Conservation (phyloP, 257 asterid genomes). For the Ballota nigra region DNA sequence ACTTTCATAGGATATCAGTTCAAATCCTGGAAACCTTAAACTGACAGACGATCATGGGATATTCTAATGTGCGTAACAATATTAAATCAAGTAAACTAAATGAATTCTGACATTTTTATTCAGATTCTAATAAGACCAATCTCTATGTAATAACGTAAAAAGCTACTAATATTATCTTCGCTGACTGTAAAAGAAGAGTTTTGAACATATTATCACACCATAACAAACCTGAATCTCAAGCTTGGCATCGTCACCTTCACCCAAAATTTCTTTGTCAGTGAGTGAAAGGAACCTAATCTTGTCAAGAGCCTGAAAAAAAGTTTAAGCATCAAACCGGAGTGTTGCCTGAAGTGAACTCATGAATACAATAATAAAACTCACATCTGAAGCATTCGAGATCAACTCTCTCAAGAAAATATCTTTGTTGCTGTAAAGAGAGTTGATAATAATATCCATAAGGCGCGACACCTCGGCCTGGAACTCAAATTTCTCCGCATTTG, state of each 20-base stretch:
- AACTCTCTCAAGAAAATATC: constrained; percentile 93
- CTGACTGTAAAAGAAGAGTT: not conserved
- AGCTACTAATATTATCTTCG: not conserved
- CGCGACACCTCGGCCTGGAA: constrained; percentile 97
- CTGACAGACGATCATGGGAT: not conserved
- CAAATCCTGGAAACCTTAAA: too few species aligned
- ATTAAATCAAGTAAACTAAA: not conserved
- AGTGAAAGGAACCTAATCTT: constrained; percentile 86
- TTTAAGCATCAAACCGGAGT: not conserved
- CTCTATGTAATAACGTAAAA: not conserved
- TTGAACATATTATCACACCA: not conserved
- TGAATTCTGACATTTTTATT: not conserved
- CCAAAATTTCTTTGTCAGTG: constrained; percentile 85
- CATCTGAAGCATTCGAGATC: constrained; percentile 96
- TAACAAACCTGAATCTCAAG: constrained; percentile 83
- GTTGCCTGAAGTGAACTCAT: not conserved
- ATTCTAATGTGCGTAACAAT: not conserved
- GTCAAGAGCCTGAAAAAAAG: constrained; percentile 67
- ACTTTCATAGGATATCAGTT: not conserved
- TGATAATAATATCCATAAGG: constrained; percentile 89
- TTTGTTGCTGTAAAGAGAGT: constrained; percentile 90
- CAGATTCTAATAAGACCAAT: not conserved
- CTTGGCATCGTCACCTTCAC: constrained; percentile 81
- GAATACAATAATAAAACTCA: constrained; percentile 34
- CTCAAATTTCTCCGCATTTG: constrained; percentile 81